Evolutionary conservation across 2,329 filamentous ascomycete genomes (phyloP).

Genomic region (Xylariomycetidae sp.): DNA sequence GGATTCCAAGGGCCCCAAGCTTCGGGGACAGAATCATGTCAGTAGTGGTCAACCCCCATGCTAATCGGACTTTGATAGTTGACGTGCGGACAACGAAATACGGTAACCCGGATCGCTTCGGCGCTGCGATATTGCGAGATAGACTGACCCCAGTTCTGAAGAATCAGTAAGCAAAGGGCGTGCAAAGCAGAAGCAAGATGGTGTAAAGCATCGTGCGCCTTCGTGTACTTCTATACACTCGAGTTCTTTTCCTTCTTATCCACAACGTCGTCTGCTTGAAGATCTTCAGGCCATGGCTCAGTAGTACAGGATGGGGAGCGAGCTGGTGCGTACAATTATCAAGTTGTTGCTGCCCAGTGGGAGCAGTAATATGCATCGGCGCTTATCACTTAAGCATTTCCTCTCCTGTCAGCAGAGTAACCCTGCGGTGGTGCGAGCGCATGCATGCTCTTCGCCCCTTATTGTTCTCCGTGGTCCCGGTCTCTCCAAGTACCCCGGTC

Average conservation of each 20-base stretch:
- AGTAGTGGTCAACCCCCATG: slow-evolving; percentile 5
- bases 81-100: slow-evolving; percentile 52
- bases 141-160: slow-evolving; percentile 31
- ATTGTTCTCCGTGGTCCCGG: too few species aligned
- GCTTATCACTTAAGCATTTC: too few species aligned
- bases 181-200: slow-evolving; percentile 29
- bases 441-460: too few species aligned
- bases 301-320: too few species aligned
- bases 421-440: too few species aligned
- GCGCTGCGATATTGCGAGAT: slow-evolving; percentile 41
- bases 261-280: too few species aligned
- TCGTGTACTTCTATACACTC: neutral
- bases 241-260: slow-evolving; percentile 1
- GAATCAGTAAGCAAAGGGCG: slow-evolving; percentile 28
- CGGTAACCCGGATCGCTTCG: slow-evolving; percentile 46
- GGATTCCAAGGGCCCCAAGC: slow-evolving; percentile 46
- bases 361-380: too few species aligned
- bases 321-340: too few species aligned
- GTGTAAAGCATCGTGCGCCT: slow-evolving; percentile 30
- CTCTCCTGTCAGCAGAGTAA: too few species aligned
- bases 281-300: too few species aligned
- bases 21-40: slow-evolving; percentile 19
- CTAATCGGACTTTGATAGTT: neutral
- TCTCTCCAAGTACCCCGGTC: too few species aligned
- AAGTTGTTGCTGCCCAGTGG: too few species aligned